These are phyloP conservation scores for Glycine latifolia DNA, from an alignment of 306 rosid species.

Conservation along the genomic window DNA sequence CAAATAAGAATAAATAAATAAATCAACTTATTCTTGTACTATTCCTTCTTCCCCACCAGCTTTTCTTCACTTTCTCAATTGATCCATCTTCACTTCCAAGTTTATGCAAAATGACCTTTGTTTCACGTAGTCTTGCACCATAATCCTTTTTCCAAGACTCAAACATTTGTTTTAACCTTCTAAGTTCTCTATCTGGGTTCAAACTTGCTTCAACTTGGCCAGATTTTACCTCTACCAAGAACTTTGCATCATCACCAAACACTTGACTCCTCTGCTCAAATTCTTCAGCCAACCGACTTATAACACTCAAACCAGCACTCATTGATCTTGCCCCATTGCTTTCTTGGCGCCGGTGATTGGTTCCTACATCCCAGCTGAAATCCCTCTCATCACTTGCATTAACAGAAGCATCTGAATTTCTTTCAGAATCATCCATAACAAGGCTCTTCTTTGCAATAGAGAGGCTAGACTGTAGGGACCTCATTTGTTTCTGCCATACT, in stretches of 20 bases:
- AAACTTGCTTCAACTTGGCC: slow-evolving; percentile 96
- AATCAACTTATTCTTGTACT: slow-evolving; percentile 77
- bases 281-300: slow-evolving; percentile 94
- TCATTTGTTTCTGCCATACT: slow-evolving; percentile 99
- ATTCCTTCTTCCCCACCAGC: slow-evolving; percentile 98
- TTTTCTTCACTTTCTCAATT: slow-evolving; percentile 76
- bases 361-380: slow-evolving; percentile 77
- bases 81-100: slow-evolving; percentile 85
- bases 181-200: slow-evolving; percentile 88
- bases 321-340: slow-evolving; percentile 91
- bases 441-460: slow-evolving; percentile 99
- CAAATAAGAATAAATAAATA: background rate
- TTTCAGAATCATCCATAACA: slow-evolving; percentile 86
- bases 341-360: slow-evolving; percentile 70
- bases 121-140: slow-evolving; percentile 82
- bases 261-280: slow-evolving; percentile 99
- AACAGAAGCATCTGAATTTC: slow-evolving; percentile 91
- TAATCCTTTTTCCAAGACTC: slow-evolving; percentile 99
- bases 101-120: slow-evolving; percentile 81
- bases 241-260: slow-evolving; percentile 96
- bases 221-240: slow-evolving; percentile 98
- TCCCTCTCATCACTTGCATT: slow-evolving; percentile 88
- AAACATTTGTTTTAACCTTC: slow-evolving; percentile 96
- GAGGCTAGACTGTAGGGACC: slow-evolving; percentile 97
- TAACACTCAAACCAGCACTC: slow-evolving; percentile 96